Percentiles rank a stretch among this genome's conserved stretches.
Evolutionary conservation across 1,139 yeast genomes (phyloP).

Genomic region (Kodamaea alishanica): DNA sequence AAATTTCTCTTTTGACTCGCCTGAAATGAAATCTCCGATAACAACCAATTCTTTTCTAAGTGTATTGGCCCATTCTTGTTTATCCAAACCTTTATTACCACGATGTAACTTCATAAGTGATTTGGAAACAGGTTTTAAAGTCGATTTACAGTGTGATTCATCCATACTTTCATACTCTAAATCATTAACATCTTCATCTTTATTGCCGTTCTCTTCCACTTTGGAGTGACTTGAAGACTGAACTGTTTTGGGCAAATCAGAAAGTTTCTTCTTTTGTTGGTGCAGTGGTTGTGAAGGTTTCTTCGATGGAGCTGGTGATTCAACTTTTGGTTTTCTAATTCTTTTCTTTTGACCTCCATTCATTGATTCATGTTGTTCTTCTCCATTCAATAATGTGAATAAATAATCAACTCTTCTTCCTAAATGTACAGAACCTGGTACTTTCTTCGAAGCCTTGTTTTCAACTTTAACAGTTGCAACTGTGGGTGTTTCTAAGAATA

Average conservation of each 20-base stretch:
- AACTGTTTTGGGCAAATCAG: too few relatives aligned
- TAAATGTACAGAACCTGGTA: conserved; percentile 90
- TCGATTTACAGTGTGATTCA: conserved; percentile 62
- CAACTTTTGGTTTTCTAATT: conserved; percentile 17
- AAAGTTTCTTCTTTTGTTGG: conserved; percentile 13
- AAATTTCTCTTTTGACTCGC: conserved; percentile 33
- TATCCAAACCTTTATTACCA: conserved; percentile 79
- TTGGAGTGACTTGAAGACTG: conserved; percentile 1
- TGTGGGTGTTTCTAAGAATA: conserved; percentile 51
- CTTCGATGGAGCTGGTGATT: conserved; percentile 15
- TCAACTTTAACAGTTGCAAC: conserved; percentile 1
- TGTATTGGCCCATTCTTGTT: conserved; percentile 77
- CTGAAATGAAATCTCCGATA: conserved; percentile 71
- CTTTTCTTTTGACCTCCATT: conserved; percentile 8
- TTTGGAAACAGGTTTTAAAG: conserved; percentile 68
- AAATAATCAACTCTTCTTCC: conserved; percentile 92
- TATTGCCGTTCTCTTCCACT: conserved; percentile 12
- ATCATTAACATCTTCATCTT: conserved; percentile 31
- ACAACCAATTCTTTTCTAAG: conserved; percentile 69
- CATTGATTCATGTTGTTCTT: conserved; percentile 28
- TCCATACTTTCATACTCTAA: conserved; percentile 81
- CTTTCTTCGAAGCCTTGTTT: conserved; percentile 47
- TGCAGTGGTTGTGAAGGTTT: not conserved
- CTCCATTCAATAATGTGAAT: conserved; percentile 61
- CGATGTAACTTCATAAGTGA: conserved; percentile 72